These are phyloP conservation scores for Nicotiana undulata DNA, from an alignment of 257 asterid species.

Conservation along the genomic window DNA sequence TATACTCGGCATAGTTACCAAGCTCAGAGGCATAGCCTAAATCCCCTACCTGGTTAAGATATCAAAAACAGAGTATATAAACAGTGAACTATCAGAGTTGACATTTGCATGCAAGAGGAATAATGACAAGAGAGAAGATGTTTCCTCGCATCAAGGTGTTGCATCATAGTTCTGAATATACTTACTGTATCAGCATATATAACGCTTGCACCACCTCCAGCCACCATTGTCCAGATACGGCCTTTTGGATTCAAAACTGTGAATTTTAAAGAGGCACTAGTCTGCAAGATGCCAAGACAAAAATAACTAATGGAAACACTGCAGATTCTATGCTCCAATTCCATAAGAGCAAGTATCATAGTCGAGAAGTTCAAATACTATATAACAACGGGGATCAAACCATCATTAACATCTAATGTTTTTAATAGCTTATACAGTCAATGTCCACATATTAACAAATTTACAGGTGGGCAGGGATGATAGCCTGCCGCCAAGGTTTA, in stretches of 20 bases:
- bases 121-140: background rate
- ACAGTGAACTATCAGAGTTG: background rate
- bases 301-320: background rate
- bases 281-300: slow-evolving; percentile 38
- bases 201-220: slow-evolving; percentile 98
- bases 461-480: background rate
- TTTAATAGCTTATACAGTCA: background rate
- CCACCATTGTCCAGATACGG: slow-evolving; percentile 98
- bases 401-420: background rate
- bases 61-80: background rate
- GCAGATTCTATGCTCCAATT: background rate
- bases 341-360: background rate
- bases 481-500: background rate
- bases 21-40: slow-evolving; percentile 91
- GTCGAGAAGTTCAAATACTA: background rate
- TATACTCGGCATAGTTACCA: slow-evolving; percentile 91
- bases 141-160: background rate
- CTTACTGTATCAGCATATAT: slow-evolving; percentile 94
- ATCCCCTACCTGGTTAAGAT: slow-evolving; percentile 62
- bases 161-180: background rate
- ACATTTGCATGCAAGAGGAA: background rate
- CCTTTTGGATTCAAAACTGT: slow-evolving; percentile 94
- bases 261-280: slow-evolving; percentile 91
- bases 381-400: background rate
- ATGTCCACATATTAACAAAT: background rate